A percentile compares a stretch with the other conserved stretches of the same genome.
These are phyloP conservation scores for Trichopus zeylanicus DNA, from an alignment of 116 monocot species.

Conservation along the genomic window DNA sequence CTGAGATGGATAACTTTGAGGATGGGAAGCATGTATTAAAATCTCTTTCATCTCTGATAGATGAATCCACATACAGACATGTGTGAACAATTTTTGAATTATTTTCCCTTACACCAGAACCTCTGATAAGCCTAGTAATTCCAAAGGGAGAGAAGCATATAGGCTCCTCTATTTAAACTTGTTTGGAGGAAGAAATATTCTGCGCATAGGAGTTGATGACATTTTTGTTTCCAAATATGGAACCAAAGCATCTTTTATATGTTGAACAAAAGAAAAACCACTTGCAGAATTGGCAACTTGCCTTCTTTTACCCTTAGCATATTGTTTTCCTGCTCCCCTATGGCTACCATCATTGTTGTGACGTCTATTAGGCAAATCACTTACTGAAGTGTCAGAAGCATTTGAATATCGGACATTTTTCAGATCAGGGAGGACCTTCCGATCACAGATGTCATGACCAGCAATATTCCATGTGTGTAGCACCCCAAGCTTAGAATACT, in stretches of 20 bases:
- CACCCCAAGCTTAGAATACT: slow-evolving; percentile 23
- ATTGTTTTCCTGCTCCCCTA: slow-evolving; percentile 16
- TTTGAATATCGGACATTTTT: slow-evolving; percentile 6
- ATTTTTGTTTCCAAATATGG: slow-evolving; percentile 3
- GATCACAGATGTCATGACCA: slow-evolving; percentile 42
- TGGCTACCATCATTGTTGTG: not conserved
- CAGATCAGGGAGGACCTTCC: slow-evolving; percentile 17
- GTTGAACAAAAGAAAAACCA: slow-evolving; percentile 30
- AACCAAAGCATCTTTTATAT: slow-evolving; percentile 8
- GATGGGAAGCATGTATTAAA: slow-evolving; percentile 7
- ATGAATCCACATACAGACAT: slow-evolving; percentile 33
- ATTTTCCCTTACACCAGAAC: slow-evolving; percentile 9
- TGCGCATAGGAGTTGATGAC: slow-evolving; percentile 28
- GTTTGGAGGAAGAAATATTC: slow-evolving; percentile 58
- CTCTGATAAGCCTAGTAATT: slow-evolving; percentile 47
- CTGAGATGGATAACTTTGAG: slow-evolving; percentile 13
- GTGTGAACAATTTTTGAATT: slow-evolving; percentile 52
- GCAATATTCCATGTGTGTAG: slow-evolving; percentile 54
- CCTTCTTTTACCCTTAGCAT: slow-evolving; percentile 12
- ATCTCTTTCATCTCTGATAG: slow-evolving; percentile 40
- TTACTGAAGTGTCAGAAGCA: slow-evolving; percentile 2
- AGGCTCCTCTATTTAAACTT: slow-evolving; percentile 24
- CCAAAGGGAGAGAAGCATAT: slow-evolving; percentile 82
- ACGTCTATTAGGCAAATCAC: no score
- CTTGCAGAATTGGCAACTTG: slow-evolving; percentile 7